Evolutionary conservation across 805 yeast species (phyloP), one percentile per base, ranked within the genome.

Genomic region (Tetrapisispora pingtungensis): DNA sequence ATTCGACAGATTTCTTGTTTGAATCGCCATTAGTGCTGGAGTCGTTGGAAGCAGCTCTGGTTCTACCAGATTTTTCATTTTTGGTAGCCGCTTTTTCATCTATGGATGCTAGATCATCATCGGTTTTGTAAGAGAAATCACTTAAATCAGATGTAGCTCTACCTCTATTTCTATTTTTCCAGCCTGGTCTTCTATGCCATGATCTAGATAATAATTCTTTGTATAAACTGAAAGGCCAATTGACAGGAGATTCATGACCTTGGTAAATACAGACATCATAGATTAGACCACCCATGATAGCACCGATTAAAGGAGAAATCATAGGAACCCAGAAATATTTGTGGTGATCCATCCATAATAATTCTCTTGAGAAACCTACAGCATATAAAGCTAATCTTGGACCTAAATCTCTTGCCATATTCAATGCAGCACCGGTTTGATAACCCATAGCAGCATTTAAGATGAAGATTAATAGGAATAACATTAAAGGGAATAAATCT

Each of bases 391-490:
- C 76, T 34, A 75, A 53, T 51, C 80, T 62, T 45, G 80, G 80
- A 18, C 73, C 77, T 41, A 74, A 63, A 58, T 75, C 80, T 61
- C 80, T 71, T 28, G 78, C 78, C 45, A 69, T 60, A 59, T 75
- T 75, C 53, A 75, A 58, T 34, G 78, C 79, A 51, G 71, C 72
- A 17, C 77, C 78, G n/a, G 80, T 74, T 54, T 71, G 72, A 56
- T 64, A 71, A 39, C 77, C 75, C 49, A 70, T 63, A 10, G 74
- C 58, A n/a, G 73, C 64, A 54, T 76, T 78, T 38, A 74, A 53
- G 39, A 68, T 67, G 45, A 58, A 67, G 41, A 75, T 68, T 48
- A 72, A 57, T 39, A 75, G 51, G 47, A 71, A 71, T 30, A 75
- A 56, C 54, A 72, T 68, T 44, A 74, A 52, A 32, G 80, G 78